Percentiles rank a stretch among this genome's conserved stretches.
Conservation (phyloP, 192 early-diverging fungal species). For the Thoreauomyces humboldtii region DNA sequence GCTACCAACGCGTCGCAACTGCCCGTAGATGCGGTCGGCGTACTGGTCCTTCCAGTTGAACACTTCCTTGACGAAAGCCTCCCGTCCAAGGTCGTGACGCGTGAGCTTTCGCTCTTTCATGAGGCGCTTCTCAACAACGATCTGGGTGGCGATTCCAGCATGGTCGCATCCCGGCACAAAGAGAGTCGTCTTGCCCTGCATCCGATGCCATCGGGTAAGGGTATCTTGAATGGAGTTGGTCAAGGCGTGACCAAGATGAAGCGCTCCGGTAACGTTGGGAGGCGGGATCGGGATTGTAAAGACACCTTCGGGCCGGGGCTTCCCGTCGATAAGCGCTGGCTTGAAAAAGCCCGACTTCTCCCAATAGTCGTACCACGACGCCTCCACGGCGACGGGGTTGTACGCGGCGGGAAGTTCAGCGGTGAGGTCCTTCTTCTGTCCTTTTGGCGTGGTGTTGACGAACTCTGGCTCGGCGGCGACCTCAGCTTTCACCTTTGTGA, state of each 20-base stretch:
- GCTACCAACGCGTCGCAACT: conserved; percentile 84
- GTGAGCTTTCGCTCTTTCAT: conserved; percentile 81
- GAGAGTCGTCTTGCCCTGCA: conserved; percentile 93
- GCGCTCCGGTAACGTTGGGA: conserved; percentile 97
- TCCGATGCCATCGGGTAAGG: conserved; percentile 92
- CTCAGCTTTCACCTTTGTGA: conserved; percentile 62
- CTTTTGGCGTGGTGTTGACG: conserved; percentile 79
- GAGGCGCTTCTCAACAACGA: conserved; percentile 95
- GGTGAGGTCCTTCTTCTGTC: conserved; percentile 85
- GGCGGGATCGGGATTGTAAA: conserved; percentile 96
- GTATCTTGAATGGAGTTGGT: conserved; percentile 93
- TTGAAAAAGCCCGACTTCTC: conserved; percentile 89
- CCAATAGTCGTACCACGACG: conserved; percentile 98
- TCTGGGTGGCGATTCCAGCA: conserved; percentile 94
- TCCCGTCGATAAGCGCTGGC: conserved; percentile 74
- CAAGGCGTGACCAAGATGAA: conserved; percentile 93
- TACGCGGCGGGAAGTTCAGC: conserved; percentile 78
- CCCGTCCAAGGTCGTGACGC: conserved; percentile 91
- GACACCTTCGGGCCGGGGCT: conserved; percentile 68
- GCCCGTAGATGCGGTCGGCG: conserved; percentile 76
- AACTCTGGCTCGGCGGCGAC: conserved; percentile 59
- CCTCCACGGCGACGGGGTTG: conserved; percentile 87
- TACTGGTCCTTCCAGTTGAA: conserved; percentile 96
- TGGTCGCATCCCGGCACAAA: conserved; percentile 96
- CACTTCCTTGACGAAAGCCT: conserved; percentile 80